These are phyloP conservation scores for Xylariaceae sp. DNA, from an alignment of 2,329 filamentous ascomycete genomes.

Conservation along the genomic window DNA sequence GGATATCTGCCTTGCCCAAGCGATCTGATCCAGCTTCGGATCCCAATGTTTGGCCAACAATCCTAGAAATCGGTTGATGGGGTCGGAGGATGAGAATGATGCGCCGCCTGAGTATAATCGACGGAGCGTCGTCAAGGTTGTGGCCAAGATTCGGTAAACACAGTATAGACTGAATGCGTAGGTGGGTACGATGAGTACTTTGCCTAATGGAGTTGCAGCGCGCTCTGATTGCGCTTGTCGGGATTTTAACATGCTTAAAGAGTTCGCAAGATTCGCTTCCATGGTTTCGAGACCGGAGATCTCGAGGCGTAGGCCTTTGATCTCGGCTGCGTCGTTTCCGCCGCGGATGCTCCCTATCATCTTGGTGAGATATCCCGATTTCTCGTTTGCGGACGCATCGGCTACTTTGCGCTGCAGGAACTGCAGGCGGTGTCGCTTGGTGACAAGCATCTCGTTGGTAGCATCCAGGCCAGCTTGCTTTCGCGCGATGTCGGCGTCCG, in stretches of 20 bases:
- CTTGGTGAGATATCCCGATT: constrained; percentile 64
- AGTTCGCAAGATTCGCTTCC: constrained; percentile 65
- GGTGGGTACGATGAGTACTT: constrained; percentile 56
- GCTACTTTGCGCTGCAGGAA: constrained; percentile 61
- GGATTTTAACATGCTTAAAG: constrained; percentile 59
- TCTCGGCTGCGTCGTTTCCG: constrained; percentile 56
- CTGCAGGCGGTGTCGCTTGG: constrained; percentile 69
- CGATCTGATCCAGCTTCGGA: constrained; percentile 72
- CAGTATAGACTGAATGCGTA: constrained; percentile 78
- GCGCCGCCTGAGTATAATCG: constrained; percentile 47
- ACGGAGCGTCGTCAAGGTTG: constrained; percentile 62
- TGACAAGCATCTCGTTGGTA: constrained; percentile 72
- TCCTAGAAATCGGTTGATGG: constrained; percentile 78
- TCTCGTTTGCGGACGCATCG: constrained; percentile 38
- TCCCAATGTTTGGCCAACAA: constrained; percentile 81
- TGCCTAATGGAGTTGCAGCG: constrained; percentile 63
- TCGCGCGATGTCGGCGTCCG: constrained; percentile 69
- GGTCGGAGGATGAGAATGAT: constrained; percentile 68
- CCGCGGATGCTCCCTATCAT: constrained; percentile 69
- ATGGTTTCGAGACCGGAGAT: constrained; percentile 77
- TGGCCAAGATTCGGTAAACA: constrained; percentile 75
- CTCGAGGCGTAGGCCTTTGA: constrained; percentile 64
- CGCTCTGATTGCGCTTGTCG: constrained; percentile 62
- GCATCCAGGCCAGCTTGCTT: constrained; percentile 77
- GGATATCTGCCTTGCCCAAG: constrained; percentile 81